These are phyloP conservation scores for Rhinocladiella similis DNA, from an alignment of 2,329 filamentous ascomycete species.

Conservation along the genomic window DNA sequence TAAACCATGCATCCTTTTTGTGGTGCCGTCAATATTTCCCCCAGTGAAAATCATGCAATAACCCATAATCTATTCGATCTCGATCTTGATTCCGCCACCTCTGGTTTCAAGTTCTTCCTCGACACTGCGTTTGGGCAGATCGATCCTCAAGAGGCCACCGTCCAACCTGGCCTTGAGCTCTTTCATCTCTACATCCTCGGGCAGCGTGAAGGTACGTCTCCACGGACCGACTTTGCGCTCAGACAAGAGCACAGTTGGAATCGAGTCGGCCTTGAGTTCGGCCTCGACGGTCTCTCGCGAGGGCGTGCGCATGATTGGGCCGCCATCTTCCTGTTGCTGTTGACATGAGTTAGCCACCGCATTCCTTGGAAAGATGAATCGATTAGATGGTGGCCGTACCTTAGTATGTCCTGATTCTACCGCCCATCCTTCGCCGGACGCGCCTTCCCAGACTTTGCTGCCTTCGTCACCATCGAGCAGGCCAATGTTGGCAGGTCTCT, in stretches of 20 bases:
- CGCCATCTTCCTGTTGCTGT: conserved; percentile 12
- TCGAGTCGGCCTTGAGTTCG: conserved; percentile 14
- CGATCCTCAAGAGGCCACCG: conserved; percentile 22
- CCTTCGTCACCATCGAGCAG: conserved; percentile 16
- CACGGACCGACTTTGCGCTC: conserved; percentile 23
- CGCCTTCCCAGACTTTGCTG: conserved; percentile 21
- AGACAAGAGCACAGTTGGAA: conserved; percentile 20
- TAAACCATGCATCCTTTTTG: too few species aligned
- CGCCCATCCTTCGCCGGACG: conserved; percentile 19
- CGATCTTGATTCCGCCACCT: conserved; percentile 21
- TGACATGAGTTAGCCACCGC: background rate
- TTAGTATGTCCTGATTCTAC: conserved; percentile 19
- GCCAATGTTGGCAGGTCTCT: conserved; percentile 19
- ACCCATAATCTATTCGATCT: conserved; percentile 15
- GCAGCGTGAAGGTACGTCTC: conserved; percentile 25
- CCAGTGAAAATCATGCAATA: background rate
- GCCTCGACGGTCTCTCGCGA: conserved; percentile 24
- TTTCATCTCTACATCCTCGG: conserved; percentile 26
- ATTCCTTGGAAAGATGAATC: too few species aligned
- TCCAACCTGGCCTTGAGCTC: conserved; percentile 24
- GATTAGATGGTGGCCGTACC: conserved; percentile 3
- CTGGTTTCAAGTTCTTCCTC: conserved; percentile 15
- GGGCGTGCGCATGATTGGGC: conserved; percentile 17
- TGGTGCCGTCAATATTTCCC: too few species aligned
- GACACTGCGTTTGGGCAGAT: conserved; percentile 24